phyloP scores from a whole-genome alignment of 2,329 filamentous ascomycete species.

The Apiospora kogelbergensis region DNA sequence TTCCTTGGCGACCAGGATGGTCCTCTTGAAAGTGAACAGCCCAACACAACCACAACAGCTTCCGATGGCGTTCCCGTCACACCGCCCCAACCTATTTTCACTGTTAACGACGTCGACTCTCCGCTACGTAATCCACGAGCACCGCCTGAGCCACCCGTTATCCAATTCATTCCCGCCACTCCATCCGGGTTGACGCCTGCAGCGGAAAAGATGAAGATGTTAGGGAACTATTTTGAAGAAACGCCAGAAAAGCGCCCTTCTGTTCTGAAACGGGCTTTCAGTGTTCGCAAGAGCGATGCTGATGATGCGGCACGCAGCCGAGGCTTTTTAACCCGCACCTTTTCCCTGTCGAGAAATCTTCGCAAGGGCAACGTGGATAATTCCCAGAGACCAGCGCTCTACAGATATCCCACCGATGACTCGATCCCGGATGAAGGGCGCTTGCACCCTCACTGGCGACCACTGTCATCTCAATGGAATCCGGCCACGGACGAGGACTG shows the following conservation, averaged over 20 bases:
- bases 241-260: constrained; percentile 46
- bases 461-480: constrained; percentile 43
- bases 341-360: constrained; percentile 51
- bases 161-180: constrained; percentile 64
- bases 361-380: constrained; percentile 31
- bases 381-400: constrained; percentile 27
- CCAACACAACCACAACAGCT: constrained; percentile 39
- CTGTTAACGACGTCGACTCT: constrained; percentile 57
- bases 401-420: constrained; percentile 41
- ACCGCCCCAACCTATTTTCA: constrained; percentile 50
- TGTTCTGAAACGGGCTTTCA: constrained; percentile 54
- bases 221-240: constrained; percentile 54
- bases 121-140: constrained; percentile 61
- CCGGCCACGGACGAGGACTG: constrained; percentile 29
- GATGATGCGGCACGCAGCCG: constrained; percentile 40
- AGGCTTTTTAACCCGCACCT: constrained; percentile 47
- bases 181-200: constrained; percentile 59
- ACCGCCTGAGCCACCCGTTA: constrained; percentile 52
- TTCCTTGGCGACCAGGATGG: constrained; percentile 2
- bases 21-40: constrained; percentile 28
- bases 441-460: constrained; percentile 62
- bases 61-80: constrained; percentile 46
- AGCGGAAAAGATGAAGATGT: constrained; percentile 49
- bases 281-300: constrained; percentile 48
- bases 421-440: constrained; percentile 51